Evolutionary conservation across 176 grass and related monocot genomes (phyloP), one percentile per base, ranked within the genome.

Genomic region (Zoysia pacifica): DNA sequence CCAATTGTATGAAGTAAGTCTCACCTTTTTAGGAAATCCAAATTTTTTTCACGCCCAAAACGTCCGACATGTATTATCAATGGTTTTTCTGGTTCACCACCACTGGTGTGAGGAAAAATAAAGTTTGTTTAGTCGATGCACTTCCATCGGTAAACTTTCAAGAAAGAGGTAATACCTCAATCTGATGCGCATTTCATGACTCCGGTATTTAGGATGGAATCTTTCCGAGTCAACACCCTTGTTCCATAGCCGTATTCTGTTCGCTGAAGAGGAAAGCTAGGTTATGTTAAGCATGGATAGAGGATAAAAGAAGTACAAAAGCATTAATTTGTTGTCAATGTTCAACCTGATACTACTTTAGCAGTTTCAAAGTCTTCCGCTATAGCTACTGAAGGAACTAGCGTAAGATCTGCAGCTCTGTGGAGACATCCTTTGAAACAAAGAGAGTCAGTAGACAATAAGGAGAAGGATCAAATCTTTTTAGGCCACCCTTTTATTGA

Each of bases 11-110:
- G 64, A 20, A 67, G 59, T 4, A 62, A 75, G 65, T 11, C 71
- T 74, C 65, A 97, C 94, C 89, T 91, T 79, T 94, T 94, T 61
- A 97, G 89, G 75, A 97, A 97, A 93, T 93, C 95, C 81, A 97
- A 93, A 82, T 87, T 97, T 78, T 97, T 97, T 76, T 97, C 95
- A 15, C 86, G 87, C 13, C 95, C 95, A 71, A 97, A 86, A 77
- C 95, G 95, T 9, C 95, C 95, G 41, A 97, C 95, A 65, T 97
- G 95, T 83, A 97, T 91, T 76, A 97, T 73, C 81, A 97, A 87
- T 50, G 90, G 87, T 69, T 97, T 94, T 75, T 94, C 95, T 80
- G 78, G 83, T 88, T 97, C 95, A 79, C 95, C 95, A 37, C 85
- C 90, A 83, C 95, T 97, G 38, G 44, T 46, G 85, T 28, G 45